phyloP scores from a whole-genome alignment of 768 basidiomycete species.

The Mycena indigotica region DNA sequence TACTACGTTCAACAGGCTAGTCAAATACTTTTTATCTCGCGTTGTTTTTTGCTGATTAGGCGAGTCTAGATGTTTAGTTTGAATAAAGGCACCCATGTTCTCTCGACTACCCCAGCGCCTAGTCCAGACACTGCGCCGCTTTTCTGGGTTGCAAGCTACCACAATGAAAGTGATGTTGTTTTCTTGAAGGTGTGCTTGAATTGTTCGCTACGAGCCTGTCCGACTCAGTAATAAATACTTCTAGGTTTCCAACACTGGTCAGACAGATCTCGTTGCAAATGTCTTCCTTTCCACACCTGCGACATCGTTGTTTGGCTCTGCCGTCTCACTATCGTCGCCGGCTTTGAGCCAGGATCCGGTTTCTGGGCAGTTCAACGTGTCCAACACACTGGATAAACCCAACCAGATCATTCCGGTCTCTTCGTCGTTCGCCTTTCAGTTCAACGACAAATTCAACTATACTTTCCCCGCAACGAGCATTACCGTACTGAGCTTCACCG shows the following conservation, averaged over 20 bases:
- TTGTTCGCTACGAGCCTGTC: too few species aligned
- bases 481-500: slow-evolving; percentile 26
- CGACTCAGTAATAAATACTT: too few species aligned
- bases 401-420: slow-evolving; percentile 34
- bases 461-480: slow-evolving; percentile 39
- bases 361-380: slow-evolving; percentile 35
- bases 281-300: slow-evolving; percentile 34
- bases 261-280: slow-evolving; percentile 34
- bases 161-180: slow-evolving; percentile 35
- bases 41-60: too few species aligned
- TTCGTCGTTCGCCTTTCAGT: slow-evolving; percentile 31
- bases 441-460: slow-evolving; percentile 34
- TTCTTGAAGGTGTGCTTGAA: slow-evolving; percentile 34
- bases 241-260: slow-evolving; percentile 36
- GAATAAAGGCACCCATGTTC: slow-evolving; percentile 37
- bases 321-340: slow-evolving; percentile 32
- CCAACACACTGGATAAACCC: slow-evolving; percentile 35
- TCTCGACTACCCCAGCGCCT: slow-evolving; percentile 31
- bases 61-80: slow-evolving; percentile 43
- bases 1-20: slow-evolving; percentile 42
- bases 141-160: slow-evolving; percentile 38
- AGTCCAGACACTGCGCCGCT: slow-evolving; percentile 32
- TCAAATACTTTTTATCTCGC: too few species aligned
- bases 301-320: slow-evolving; percentile 26
- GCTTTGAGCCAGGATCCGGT: slow-evolving; percentile 28